A percentile compares a stretch with the other conserved stretches of the same genome.
These are phyloP conservation scores for Saccharomyces pastorianus DNA, from an alignment of 1,139 yeast species.

Conservation along the genomic window DNA sequence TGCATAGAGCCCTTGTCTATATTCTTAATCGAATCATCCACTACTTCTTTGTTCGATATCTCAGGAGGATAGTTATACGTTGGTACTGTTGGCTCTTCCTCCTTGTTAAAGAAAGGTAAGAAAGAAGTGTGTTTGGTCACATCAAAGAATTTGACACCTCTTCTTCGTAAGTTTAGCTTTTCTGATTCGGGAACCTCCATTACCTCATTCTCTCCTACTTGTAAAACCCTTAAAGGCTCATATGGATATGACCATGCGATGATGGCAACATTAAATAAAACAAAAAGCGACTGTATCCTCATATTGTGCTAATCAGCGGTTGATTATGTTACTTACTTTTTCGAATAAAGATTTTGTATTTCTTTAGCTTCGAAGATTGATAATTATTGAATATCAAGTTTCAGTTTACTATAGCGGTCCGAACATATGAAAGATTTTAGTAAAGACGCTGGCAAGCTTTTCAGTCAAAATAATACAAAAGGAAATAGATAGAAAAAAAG, in stretches of 20 bases:
- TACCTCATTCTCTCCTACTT: conserved; percentile 28
- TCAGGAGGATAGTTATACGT: conserved; percentile 49
- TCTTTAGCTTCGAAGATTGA: neutral
- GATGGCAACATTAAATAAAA: neutral
- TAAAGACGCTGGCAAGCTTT: neutral
- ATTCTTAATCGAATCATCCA: conserved; percentile 35
- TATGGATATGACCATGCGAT: conserved; percentile 7
- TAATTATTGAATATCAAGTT: neutral
- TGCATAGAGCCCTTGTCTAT: conserved; percentile 42
- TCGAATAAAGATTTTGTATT: neutral
- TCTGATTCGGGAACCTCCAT: conserved; percentile 47
- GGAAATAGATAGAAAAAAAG: neutral
- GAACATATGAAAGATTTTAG: neutral
- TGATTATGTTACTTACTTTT: neutral
- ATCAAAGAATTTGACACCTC: conserved; percentile 59
- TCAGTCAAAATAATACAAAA: neutral
- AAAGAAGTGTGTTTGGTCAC: conserved; percentile 42
- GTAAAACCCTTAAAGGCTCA: conserved; percentile 16
- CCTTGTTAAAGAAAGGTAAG: conserved; percentile 36
- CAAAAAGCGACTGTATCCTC: neutral
- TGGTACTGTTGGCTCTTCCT: conserved; percentile 33
- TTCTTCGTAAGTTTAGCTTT: conserved; percentile 46
- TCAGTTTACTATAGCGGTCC: neutral
- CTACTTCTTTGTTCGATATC: conserved; percentile 35
- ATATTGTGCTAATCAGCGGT: neutral